Base-by-base conservation (phyloP, 495 filamentous ascomycete genomes). In the Talaromyces wortmannii region DNA sequence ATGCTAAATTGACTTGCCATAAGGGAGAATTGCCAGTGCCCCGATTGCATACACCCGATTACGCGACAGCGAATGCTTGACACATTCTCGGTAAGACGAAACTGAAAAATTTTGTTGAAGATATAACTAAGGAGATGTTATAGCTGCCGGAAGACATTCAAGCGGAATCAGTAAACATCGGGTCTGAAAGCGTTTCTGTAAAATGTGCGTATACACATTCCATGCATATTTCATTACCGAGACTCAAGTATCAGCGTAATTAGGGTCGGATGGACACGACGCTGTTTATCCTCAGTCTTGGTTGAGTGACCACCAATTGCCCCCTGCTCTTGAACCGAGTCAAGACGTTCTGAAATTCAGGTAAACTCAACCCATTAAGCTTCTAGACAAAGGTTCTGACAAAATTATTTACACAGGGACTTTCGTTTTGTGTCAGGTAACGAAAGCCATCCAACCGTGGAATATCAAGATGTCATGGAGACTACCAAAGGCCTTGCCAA, bases 1-100 rank as follows among this genome's bases (percentile, higher is more conserved):
- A n/a, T 29, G 16, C n/a, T 15, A 43, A 13, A 53, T 53, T 8
- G 32, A 49, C 42, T 12, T 31, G 10, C 17, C 36, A 11, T 44
- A 31, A 92, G 91, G 60, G 91, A 96, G 53, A 88, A 91, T 62
- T 96, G 91, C 63, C 88, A 83, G 49, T 96, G 91, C 62, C 55
- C 65, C 0, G 64, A 73, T 48, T 96, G 91, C 65, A 75, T 90
- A 8, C 84, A 95, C 63, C 83, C 81, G 55, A 82, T 87, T 51
- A 96, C 91, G 12, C 82, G 69, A 64, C 91, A 96, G 67, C 77
- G 89, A 32, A 78, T 78, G 30, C 74, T 87, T 40, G 78, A 92
- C 61, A 91, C 85, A 0, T 92, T 91, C 60, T 68, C 67, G 55
- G 85, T 88, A 75, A 58, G 74, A 32, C 29, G 33, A 47, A 61